Evolutionary conservation across 2,329 filamentous ascomycete genomes (phyloP).

Genomic region (Botryosphaeria agaves): DNA sequence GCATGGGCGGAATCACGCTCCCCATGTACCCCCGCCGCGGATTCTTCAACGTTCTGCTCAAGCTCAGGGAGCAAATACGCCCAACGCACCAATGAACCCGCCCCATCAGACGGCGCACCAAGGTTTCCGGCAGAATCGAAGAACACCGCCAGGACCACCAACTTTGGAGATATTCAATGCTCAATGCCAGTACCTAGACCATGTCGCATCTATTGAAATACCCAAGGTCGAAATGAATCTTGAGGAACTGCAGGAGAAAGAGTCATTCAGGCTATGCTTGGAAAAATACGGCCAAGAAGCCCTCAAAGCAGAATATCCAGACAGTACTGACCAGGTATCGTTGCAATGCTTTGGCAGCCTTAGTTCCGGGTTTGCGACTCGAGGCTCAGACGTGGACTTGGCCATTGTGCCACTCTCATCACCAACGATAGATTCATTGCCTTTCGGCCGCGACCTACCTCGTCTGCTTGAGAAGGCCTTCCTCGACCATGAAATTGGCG

Average conservation of each 20-base stretch:
- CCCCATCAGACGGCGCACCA: too few relatives aligned
- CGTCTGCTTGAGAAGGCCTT: slow-evolving; percentile 60
- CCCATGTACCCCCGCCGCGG: too few relatives aligned
- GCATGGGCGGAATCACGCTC: too few relatives aligned
- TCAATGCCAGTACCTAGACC: slow-evolving; percentile 25
- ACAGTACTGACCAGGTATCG: slow-evolving; percentile 37
- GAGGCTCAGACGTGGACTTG: slow-evolving; percentile 82
- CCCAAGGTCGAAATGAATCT: slow-evolving; percentile 43
- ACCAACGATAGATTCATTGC: slow-evolving; percentile 9
- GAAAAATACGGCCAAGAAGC: slow-evolving; percentile 46
- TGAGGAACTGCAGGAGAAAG: slow-evolving; percentile 51
- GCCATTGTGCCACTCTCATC: slow-evolving; percentile 45
- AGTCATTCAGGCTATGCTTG: slow-evolving; percentile 47
- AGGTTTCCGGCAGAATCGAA: too few relatives aligned
- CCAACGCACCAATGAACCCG: too few relatives aligned
- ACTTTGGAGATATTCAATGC: slow-evolving; percentile 3
- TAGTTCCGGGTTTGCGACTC: slow-evolving; percentile 69
- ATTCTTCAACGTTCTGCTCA: too few relatives aligned
- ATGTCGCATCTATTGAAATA: slow-evolving; percentile 29
- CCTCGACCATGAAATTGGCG: slow-evolving; percentile 54
- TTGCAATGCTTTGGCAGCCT: slow-evolving; percentile 71
- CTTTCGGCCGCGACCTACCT: slow-evolving; percentile 42
- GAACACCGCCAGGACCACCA: neutral
- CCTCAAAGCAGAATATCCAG: slow-evolving; percentile 31
- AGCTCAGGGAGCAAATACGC: too few relatives aligned